Base-by-base conservation (phyloP, 169 alveolate genomes). In the Eimeria praecox region DNA sequence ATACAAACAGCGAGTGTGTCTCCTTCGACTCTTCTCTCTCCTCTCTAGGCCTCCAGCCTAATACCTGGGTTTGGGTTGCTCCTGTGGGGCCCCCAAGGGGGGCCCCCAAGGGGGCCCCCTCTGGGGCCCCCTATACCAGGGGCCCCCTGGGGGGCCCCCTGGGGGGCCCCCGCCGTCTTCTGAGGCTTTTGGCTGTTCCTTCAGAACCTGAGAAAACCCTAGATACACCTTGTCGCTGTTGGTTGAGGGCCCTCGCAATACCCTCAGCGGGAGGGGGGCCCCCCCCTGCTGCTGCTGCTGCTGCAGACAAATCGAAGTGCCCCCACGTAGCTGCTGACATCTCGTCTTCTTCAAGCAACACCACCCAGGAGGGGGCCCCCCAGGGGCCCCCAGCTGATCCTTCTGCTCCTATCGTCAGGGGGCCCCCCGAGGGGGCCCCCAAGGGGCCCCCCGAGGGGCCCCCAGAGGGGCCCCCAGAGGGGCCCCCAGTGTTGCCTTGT, bases 41-140 rank as follows among this genome's bases (percentile, higher is more conserved):
- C 12, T 14, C 86, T 14, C 24, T 75, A 14, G 54, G 86, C 86
- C 38, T 14, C 24, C 6, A 5, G 52, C 42, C 86, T 6, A 75
- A 75, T 27, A 8, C 86, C 33, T 75, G 86, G 86, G 54, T 75
- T 75, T 75, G 86, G 86, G 86, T 75, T 46, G 49, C 35, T 35
- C 80, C 80, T 35, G n/a, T n/a, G n/a, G n/a, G n/a, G n/a, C n/a
- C n/a, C n/a, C n/a, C n/a, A n/a, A n/a, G n/a, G n/a, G n/a, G n/a
- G n/a, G n/a, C n/a, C n/a, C n/a, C n/a, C n/a, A n/a, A n/a, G n/a
- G n/a, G n/a, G n/a, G n/a, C n/a, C n/a, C n/a, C n/a, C n/a, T n/a
- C n/a, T n/a, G n/a, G n/a, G n/a, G n/a, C n/a, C n/a, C n/a, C n/a
- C n/a, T n/a, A n/a, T 54, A 5, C 44, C n/a, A n/a, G n/a, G n/a